These are phyloP conservation scores for Colletotrichum sp. DNA, from an alignment of 2,329 filamentous ascomycete species.

Conservation along the genomic window DNA sequence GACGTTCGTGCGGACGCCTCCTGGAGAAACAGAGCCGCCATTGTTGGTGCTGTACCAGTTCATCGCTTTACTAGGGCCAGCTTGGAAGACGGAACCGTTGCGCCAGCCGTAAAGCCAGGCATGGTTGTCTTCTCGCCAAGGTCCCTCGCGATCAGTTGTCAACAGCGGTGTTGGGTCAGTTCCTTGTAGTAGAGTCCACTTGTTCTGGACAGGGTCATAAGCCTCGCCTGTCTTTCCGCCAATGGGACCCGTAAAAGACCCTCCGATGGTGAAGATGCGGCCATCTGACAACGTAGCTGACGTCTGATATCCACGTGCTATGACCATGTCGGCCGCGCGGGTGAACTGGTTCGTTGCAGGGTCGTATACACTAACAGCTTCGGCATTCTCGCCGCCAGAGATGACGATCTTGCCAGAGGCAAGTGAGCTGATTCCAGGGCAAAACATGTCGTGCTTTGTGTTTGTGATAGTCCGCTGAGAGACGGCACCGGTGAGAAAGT, in stretches of 20 bases:
- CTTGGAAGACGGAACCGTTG: slow-evolving; percentile 56
- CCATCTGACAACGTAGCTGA: slow-evolving; percentile 56
- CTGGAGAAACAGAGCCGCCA: slow-evolving; percentile 37
- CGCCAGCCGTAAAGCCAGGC: slow-evolving; percentile 43
- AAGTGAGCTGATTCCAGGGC: slow-evolving; percentile 57
- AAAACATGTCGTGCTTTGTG: slow-evolving; percentile 61
- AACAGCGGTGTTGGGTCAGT: slow-evolving; percentile 52
- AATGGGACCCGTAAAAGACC: slow-evolving; percentile 52
- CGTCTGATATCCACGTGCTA: slow-evolving; percentile 58
- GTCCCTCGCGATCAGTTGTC: slow-evolving; percentile 53
- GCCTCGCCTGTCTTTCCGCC: slow-evolving; percentile 62
- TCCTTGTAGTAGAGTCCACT: slow-evolving; percentile 50
- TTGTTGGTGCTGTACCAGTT: slow-evolving; percentile 59
- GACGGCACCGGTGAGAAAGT: slow-evolving; percentile 28
- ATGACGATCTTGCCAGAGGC: slow-evolving; percentile 54
- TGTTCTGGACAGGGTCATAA: slow-evolving; percentile 47
- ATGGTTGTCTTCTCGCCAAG: slow-evolving; percentile 47
- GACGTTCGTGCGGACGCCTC: slow-evolving; percentile 46
- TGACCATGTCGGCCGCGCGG: slow-evolving; percentile 44
- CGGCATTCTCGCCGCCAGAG: slow-evolving; percentile 55
- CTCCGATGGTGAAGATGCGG: slow-evolving; percentile 63
- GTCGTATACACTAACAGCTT: slow-evolving; percentile 54
- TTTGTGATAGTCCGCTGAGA: slow-evolving; percentile 36
- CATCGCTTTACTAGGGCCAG: slow-evolving; percentile 57
- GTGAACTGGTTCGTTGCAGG: slow-evolving; percentile 41